phyloP scores from a whole-genome alignment of 805 yeast genomes.

The Sugiyamaella smithiae region DNA sequence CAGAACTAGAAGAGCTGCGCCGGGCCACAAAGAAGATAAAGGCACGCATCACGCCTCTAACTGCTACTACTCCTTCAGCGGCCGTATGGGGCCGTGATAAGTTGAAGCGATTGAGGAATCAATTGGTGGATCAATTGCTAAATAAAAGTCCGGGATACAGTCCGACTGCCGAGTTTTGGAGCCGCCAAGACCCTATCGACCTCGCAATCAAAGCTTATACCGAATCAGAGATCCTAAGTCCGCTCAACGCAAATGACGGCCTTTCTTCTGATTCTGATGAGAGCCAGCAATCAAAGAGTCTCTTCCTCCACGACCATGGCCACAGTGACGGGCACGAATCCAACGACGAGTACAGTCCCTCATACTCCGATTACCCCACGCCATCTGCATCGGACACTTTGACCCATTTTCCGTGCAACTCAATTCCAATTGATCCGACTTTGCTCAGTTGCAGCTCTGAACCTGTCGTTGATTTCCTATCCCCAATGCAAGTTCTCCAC shows the following conservation, averaged over 20 bases:
- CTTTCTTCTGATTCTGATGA: not conserved
- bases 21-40: not conserved
- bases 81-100: constrained; percentile 18
- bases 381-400: no score
- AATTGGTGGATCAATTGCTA: not conserved
- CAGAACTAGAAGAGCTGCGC: not conserved
- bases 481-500: not conserved
- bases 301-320: not conserved
- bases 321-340: not conserved
- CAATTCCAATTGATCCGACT: no score
- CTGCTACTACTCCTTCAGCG: constrained; percentile 24
- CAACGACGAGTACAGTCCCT: not conserved
- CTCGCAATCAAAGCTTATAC: not conserved
- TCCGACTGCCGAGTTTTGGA: constrained; percentile 4
- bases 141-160: not conserved
- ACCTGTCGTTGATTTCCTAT: not conserved
- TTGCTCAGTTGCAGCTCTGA: no score
- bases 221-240: no score
- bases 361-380: no score
- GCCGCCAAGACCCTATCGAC: not conserved
- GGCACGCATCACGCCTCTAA: constrained; percentile 18
- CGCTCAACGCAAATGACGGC: no score
- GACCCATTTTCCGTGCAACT: no score
- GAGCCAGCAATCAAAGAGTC: not conserved
- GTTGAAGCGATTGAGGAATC: not conserved